Base-by-base conservation (phyloP, 768 basidiomycete species). In the Suillus weaverae region DNA sequence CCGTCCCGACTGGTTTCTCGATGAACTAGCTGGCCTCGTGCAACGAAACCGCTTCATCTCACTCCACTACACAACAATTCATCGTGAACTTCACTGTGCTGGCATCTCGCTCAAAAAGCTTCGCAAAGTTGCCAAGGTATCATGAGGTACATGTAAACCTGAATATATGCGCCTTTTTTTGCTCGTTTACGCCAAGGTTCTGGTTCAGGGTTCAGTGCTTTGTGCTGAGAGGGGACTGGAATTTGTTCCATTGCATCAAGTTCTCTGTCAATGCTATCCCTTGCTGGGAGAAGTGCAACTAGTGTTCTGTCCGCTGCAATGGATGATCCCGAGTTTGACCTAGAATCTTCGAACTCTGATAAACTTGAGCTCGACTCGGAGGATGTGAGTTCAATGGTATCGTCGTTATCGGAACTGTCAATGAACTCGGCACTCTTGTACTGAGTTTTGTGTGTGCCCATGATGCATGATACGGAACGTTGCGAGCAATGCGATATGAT, bases 1-100 rank as follows among this genome's bases (percentile, higher is more conserved):
- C n/a, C 44, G 62, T 3, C 76, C 76, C 11, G 69, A 76, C 65
- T 78, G 69, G 67, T 80, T 80, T 56, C 69, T 80, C 0, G 73
- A 79, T 54, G 76, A 81, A 61, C 71, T 79, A 35, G 3, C 50
- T 59, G 16, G 59, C 48, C 20, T 69, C 61, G 4, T 68, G 8
- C 7, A 46, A 44, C 3, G 50, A 26, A 57, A 63, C n/a, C 20
- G 51, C 16, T 77, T 78, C 66, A 73, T 80, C 43, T 70, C 76
- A 11, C 66, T 75, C 6, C 76, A 79, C 67, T 78, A 69, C 64
- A 67, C 72, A 3, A 79, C 78, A 1, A 74, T 79, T 38, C 69
- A 71, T 57, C 67, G 72, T 0, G 70, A 73, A 44, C 75, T 81
- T 9, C 62, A 67, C n/a, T 64, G 68, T 43, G 69, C 67, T 41